Conservation (phyloP, 805 yeast genomes). For the Yamadazyma philogaea region DNA sequence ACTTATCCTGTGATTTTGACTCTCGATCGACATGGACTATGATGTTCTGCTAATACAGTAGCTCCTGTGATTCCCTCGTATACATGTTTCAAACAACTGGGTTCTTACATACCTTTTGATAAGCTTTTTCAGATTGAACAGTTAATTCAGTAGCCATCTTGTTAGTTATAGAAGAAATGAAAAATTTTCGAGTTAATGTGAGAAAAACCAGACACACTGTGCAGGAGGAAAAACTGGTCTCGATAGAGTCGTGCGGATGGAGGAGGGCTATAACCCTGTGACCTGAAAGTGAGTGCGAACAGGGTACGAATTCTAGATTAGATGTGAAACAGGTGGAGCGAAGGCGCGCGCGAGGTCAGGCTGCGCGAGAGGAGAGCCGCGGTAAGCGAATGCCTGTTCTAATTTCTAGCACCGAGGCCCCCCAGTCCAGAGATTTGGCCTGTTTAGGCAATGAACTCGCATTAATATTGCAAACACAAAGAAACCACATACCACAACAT, state of each 20-base stretch:
- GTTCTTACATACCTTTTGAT: slow-evolving; percentile 87
- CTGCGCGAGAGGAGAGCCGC: too few species aligned
- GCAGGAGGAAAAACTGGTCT: background rate
- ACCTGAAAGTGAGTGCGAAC: slow-evolving; percentile 1
- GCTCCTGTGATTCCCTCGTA: background rate
- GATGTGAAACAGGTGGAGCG: too few species aligned
- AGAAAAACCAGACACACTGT: slow-evolving; percentile 6
- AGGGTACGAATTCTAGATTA: too few species aligned
- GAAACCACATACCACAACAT: background rate
- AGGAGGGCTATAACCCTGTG: slow-evolving; percentile 9
- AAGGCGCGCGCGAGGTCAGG: too few species aligned
- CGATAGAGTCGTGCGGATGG: slow-evolving; percentile 1
- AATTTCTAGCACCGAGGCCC: background rate
- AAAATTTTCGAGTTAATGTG: slow-evolving; percentile 15
- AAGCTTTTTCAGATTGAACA: slow-evolving; percentile 99
- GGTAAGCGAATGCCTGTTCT: too few species aligned
- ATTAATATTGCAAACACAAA: background rate
- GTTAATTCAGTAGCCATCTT: slow-evolving; percentile 99
- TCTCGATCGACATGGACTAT: background rate
- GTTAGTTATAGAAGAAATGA: slow-evolving; percentile 16
- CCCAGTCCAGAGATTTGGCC: background rate
- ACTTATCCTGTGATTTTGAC: too few species aligned
- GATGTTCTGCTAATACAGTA: background rate
- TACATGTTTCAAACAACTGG: background rate
- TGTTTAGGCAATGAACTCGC: background rate